Evolutionary conservation across 768 basidiomycete genomes (phyloP), one percentile per base, ranked within the genome.

Genomic region (Cystofilobasidium bisporidii): DNA sequence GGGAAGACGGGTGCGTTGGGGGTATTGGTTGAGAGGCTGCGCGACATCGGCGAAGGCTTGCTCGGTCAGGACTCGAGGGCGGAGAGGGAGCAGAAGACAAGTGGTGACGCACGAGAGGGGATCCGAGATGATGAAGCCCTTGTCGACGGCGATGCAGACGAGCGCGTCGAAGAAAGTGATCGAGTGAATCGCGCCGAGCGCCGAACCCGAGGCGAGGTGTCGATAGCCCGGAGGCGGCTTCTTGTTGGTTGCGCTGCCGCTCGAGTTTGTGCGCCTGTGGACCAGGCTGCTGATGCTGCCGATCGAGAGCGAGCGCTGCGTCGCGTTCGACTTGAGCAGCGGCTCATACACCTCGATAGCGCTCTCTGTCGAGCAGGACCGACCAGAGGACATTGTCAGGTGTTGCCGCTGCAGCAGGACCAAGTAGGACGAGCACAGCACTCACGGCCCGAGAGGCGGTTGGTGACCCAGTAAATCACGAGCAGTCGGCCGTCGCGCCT

Each of bases 301-400:
- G 48, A 62, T 24, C 6, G 66, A 67, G 11, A 30, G 66, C 8
- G 60, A n/a, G 24, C 26, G 50, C 9, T 28, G 32, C n/a, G 5
- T 30, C 28, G 58, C 22, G 10, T 33, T 38, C 6, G 33, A 45
- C 17, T 32, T n/a, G 9, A 59, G 24, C 36, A 67, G 18, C 18
- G 66, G 66, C 50, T 67, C 66, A 41, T 61, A 48, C 14, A 62
- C 66, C 40, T 62, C 50, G n/a, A 67, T 30, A 9, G 48, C 30
- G 8, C 38, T 61, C 60, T 67, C 60, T 61, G 26, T 1, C 56
- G 20, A 24, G 55, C 22, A 9, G 22, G 28, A 24, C 14, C 17
- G 41, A 33, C 38, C 17, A 59, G 56, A 32, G 0, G 20, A 36
- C 36, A 12, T 36, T 36, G 36, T 47, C 4, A 18, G 20, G 45